Conservation (phyloP, 176 grass and related monocot species). For the Saccharum spontaneum region DNA sequence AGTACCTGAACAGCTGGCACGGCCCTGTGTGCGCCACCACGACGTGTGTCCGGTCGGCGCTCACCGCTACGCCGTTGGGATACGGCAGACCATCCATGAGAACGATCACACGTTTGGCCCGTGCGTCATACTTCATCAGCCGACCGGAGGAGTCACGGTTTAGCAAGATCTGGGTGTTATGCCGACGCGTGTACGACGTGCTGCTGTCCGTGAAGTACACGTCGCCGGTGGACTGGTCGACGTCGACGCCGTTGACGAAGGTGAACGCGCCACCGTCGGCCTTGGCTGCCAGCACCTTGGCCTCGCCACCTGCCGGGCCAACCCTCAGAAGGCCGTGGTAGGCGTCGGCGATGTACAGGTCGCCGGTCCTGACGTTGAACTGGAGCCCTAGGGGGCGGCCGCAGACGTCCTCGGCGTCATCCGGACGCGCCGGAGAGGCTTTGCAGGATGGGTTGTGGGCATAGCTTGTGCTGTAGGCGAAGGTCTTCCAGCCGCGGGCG, state of each 20-base stretch:
- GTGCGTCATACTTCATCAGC: not conserved
- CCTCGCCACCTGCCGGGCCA: not conserved
- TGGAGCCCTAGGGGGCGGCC: not conserved
- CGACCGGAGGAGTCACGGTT: not conserved
- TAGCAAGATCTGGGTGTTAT: not conserved
- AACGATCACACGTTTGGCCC: not conserved
- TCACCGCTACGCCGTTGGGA: not conserved
- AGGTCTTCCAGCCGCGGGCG: not conserved
- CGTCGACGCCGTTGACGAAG: not conserved
- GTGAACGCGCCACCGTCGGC: not conserved
- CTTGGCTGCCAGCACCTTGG: not conserved
- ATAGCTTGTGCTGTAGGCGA: not conserved
- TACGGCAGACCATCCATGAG: not conserved
- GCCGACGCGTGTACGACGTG: not conserved
- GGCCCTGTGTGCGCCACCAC: not conserved
- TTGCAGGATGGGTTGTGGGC: too few species aligned
- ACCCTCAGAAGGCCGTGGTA: not conserved
- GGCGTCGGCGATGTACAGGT: not conserved
- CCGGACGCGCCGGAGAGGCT: too few species aligned
- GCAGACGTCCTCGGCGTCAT: not conserved
- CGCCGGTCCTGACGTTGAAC: not conserved
- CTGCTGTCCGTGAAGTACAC: not conserved
- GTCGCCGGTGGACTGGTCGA: not conserved
- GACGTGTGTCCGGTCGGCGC: not conserved
- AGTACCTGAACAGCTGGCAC: not conserved